phyloP scores from a whole-genome alignment of 2,329 filamentous ascomycete genomes.

The Boeremia lycopersici region DNA sequence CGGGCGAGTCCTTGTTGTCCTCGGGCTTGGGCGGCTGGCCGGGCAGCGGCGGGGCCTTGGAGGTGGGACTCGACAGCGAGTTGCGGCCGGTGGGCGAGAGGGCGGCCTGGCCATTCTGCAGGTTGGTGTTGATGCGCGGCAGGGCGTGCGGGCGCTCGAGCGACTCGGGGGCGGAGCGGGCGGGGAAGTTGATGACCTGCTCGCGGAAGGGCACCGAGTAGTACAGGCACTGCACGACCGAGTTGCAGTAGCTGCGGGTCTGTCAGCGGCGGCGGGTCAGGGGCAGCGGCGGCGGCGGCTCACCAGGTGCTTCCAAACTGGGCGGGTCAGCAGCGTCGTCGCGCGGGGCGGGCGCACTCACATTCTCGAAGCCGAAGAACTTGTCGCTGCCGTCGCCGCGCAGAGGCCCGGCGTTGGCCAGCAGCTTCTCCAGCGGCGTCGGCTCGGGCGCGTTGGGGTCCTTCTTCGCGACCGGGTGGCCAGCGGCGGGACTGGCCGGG shows the following conservation, averaged over 20 bases:
- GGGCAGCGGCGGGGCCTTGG: slow-evolving; percentile 53
- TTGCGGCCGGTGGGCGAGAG: slow-evolving; percentile 62
- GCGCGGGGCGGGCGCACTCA: slow-evolving; percentile 58
- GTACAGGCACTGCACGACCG: slow-evolving; percentile 95
- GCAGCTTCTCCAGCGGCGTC: slow-evolving; percentile 73
- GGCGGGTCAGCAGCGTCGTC: neutral
- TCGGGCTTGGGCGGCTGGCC: slow-evolving; percentile 73
- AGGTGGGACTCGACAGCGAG: slow-evolving; percentile 41
- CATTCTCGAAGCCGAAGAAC: slow-evolving; percentile 98
- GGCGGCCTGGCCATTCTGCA: slow-evolving; percentile 46
- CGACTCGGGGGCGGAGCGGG: slow-evolving; percentile 70
- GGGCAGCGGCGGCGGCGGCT: slow-evolving; percentile 27
- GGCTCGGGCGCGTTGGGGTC: slow-evolving; percentile 62
- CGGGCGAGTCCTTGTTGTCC: slow-evolving; percentile 91
- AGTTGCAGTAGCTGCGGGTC: slow-evolving; percentile 86
- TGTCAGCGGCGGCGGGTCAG: slow-evolving; percentile 15
- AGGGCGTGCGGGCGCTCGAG: slow-evolving; percentile 62
- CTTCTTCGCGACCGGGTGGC: slow-evolving; percentile 61
- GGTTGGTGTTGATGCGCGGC: slow-evolving; percentile 49
- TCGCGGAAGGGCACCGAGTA: slow-evolving; percentile 94
- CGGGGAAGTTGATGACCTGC: slow-evolving; percentile 89
- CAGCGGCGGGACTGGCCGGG: slow-evolving; percentile 54
- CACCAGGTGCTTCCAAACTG: slow-evolving; percentile 99
- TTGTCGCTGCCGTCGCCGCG: slow-evolving; percentile 92
- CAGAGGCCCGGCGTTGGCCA: slow-evolving; percentile 82